Evolutionary conservation across 164 flowering plant species (phyloP).

Genomic region (Vitis riparia): DNA sequence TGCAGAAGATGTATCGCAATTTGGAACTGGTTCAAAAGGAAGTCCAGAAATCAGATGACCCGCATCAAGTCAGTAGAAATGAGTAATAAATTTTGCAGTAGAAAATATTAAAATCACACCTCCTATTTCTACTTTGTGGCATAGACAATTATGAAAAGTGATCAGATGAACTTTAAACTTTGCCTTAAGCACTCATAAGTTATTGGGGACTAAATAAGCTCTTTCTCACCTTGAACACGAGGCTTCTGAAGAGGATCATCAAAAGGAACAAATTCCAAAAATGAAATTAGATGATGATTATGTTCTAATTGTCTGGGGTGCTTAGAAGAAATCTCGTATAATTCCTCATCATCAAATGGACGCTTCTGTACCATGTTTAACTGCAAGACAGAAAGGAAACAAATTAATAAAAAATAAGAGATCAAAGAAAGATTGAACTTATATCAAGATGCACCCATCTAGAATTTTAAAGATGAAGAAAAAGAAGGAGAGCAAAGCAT

Average conservation of each 20-base stretch:
- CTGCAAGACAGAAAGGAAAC: not conserved
- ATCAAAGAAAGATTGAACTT: not conserved
- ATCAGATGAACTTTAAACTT: no score
- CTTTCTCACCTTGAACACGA: slow-evolving; percentile 14
- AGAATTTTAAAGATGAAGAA: not conserved
- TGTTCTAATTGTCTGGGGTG: slow-evolving; percentile 27
- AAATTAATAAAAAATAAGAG: not conserved
- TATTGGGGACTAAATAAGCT: not conserved
- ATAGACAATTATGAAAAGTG: no score
- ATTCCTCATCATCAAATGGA: slow-evolving; percentile 21
- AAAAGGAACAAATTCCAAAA: slow-evolving; percentile 17
- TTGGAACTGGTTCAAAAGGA: no score
- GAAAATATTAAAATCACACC: no score
- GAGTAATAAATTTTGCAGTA: no score
- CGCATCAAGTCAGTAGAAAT: no score
- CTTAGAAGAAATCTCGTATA: slow-evolving; percentile 23
- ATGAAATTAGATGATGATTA: slow-evolving; percentile 8
- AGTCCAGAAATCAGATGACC: no score
- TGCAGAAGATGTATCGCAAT: no score
- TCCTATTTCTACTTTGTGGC: no score
- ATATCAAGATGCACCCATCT: not conserved
- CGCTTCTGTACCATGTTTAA: slow-evolving; percentile 36
- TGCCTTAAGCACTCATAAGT: no score
- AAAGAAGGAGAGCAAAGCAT: no score
- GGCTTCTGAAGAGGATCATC: slow-evolving; percentile 3